These are phyloP conservation scores for Clarkia xantiana DNA, from an alignment of 345 rosid species.

Conservation along the genomic window DNA sequence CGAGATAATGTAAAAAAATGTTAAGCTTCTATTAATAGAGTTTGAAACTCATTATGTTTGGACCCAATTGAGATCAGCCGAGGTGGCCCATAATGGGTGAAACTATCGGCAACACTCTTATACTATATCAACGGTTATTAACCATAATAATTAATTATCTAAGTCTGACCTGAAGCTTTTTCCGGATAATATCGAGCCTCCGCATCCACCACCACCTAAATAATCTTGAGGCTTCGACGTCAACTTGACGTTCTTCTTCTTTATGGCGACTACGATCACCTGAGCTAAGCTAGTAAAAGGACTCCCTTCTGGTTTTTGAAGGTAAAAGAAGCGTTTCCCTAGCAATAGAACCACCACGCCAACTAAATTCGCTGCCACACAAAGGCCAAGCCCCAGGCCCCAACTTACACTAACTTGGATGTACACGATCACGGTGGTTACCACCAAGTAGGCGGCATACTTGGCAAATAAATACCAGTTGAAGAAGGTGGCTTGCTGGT, in stretches of 20 bases:
- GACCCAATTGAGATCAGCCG: too few relatives aligned
- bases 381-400: constrained; percentile 11
- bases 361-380: constrained; percentile 5
- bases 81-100: too few relatives aligned
- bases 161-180: constrained; percentile 6
- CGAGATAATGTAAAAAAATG: too few relatives aligned
- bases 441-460: constrained; percentile 2
- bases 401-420: constrained; percentile 15
- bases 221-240: constrained; percentile 6
- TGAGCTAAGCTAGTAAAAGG: constrained; percentile 12
- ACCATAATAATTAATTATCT: too few relatives aligned
- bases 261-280: constrained; percentile 9
- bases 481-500: constrained; percentile 9
- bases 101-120: too few relatives aligned
- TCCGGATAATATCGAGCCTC: neutral
- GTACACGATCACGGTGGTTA: constrained; percentile 11
- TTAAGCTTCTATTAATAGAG: too few relatives aligned
- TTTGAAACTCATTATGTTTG: too few relatives aligned
- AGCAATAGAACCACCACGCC: constrained; percentile 7
- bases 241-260: constrained; percentile 8
- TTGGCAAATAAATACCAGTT: constrained; percentile 14
- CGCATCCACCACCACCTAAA: too few relatives aligned
- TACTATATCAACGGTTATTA: too few relatives aligned
- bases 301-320: constrained; percentile 12
- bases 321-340: constrained; percentile 9